These are phyloP conservation scores for Pleurotus eryngii DNA, from an alignment of 768 basidiomycete species.

Conservation along the genomic window DNA sequence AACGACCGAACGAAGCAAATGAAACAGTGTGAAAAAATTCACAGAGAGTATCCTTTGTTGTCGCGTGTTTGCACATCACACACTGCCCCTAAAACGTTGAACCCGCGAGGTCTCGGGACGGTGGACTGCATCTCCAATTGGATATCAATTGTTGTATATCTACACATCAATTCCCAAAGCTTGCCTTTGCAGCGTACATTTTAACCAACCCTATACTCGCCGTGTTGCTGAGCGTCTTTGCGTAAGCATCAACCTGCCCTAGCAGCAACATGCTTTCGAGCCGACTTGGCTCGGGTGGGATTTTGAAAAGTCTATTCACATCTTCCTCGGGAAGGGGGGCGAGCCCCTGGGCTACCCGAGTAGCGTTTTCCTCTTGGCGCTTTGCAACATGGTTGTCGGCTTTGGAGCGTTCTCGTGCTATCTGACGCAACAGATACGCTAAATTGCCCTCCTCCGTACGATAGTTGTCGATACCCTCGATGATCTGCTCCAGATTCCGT, in stretches of 20 bases:
- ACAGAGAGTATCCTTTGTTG: background rate
- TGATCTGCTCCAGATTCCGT: constrained; percentile 77
- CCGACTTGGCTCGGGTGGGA: constrained; percentile 84
- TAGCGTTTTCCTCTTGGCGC: constrained; percentile 84
- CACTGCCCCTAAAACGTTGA: background rate
- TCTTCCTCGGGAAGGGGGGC: constrained; percentile 87
- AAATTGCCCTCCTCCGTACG: constrained; percentile 91
- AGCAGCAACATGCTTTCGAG: constrained; percentile 83
- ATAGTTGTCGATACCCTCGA: constrained; percentile 82
- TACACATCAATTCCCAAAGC: constrained; percentile 12
- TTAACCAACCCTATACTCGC: constrained; percentile 71
- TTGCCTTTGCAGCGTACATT: constrained; percentile 70
- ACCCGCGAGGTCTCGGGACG: background rate
- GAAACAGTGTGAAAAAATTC: background rate
- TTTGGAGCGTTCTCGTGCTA: constrained; percentile 76
- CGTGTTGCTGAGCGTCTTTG: constrained; percentile 68
- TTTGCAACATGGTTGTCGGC: constrained; percentile 81
- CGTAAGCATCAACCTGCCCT: constrained; percentile 85
- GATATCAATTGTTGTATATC: background rate
- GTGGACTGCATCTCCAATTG: background rate
- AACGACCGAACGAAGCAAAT: background rate
- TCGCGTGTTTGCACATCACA: background rate
- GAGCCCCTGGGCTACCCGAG: constrained; percentile 76
- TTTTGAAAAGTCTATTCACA: constrained; percentile 79
- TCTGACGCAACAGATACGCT: constrained; percentile 84